A percentile compares a stretch with the other conserved stretches of the same genome.
phyloP scores from a whole-genome alignment of 257 asterid species.

The Henckelia pumila region DNA sequence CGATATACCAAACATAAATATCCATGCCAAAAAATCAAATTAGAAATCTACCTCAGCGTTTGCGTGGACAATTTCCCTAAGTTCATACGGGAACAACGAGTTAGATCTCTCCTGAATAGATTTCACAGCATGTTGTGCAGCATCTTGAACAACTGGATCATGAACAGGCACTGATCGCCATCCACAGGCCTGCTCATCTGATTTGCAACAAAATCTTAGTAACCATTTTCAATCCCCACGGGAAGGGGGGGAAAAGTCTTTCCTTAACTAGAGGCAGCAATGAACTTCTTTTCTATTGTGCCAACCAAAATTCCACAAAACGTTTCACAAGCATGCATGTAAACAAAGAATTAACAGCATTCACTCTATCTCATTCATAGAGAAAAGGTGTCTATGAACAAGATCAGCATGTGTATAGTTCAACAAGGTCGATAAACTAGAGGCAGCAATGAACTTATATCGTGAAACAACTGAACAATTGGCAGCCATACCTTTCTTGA shows the following conservation, averaged over 20 bases:
- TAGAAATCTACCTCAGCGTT: constrained; percentile 60
- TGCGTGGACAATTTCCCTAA: constrained; percentile 66
- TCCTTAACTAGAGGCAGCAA: too few species aligned
- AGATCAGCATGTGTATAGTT: background rate
- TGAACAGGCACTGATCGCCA: constrained; percentile 72
- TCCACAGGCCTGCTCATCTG: constrained; percentile 51
- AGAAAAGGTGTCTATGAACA: background rate
- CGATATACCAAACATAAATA: background rate
- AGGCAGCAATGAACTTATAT: background rate
- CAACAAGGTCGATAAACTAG: background rate
- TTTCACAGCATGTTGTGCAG: constrained; percentile 76
- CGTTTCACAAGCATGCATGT: background rate
- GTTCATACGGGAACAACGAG: constrained; percentile 70
- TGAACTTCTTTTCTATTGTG: background rate
- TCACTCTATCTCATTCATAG: background rate
- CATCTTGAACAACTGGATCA: constrained; percentile 82
- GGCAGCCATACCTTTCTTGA: constrained; percentile 37
- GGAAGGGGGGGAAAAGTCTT: background rate
- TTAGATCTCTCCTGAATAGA: constrained; percentile 83
- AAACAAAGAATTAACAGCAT: background rate
- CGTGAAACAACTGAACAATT: background rate
- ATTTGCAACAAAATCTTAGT: constrained; percentile 17
- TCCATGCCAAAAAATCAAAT: background rate
- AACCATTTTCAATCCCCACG: background rate
- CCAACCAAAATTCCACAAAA: background rate